Percentiles rank a stretch among this genome's conserved stretches.
Conservation (phyloP, 163 green algal species). For the Prototheca stagnorum region DNA sequence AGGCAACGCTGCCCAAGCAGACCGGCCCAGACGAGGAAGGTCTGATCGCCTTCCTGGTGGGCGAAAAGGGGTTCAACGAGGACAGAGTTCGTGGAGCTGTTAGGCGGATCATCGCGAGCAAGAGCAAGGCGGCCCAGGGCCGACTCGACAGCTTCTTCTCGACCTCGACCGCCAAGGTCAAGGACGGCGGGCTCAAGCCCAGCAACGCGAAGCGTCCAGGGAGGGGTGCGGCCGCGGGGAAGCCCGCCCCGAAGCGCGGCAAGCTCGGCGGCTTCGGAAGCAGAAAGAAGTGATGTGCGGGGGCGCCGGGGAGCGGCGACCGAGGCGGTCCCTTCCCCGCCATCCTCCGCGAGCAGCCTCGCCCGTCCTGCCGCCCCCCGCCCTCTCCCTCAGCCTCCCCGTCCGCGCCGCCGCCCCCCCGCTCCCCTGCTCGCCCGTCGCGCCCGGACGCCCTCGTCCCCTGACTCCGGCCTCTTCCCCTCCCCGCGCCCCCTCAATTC, state of each 20-base stretch:
- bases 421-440: too few relatives aligned
- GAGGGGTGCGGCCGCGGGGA: conserved; percentile 7
- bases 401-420: too few relatives aligned
- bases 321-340: too few relatives aligned
- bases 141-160: conserved; percentile 33
- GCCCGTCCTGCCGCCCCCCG: too few relatives aligned
- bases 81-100: conserved; percentile 62
- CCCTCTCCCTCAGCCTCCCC: too few relatives aligned
- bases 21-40: too few relatives aligned
- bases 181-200: not conserved
- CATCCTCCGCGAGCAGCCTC: too few relatives aligned
- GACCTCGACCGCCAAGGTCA: conserved; percentile 7
- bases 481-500: too few relatives aligned
- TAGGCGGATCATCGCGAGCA: conserved; percentile 41
- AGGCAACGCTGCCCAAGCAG: too few relatives aligned
- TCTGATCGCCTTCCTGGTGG: conserved; percentile 57
- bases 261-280: conserved; percentile 15
- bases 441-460: too few relatives aligned
- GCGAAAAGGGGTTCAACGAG: conserved; percentile 70
- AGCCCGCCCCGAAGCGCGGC: conserved; percentile 14
- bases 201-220: conserved; percentile 8
- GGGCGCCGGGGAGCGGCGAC: too few relatives aligned
- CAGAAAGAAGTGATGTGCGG: conserved; percentile 11
- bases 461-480: too few relatives aligned
- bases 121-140: conserved; percentile 59